A percentile compares a stretch with the other conserved stretches of the same genome.
These are phyloP conservation scores for Sistotremastrum niveocremeum DNA, from an alignment of 768 basidiomycete genomes.

Conservation along the genomic window DNA sequence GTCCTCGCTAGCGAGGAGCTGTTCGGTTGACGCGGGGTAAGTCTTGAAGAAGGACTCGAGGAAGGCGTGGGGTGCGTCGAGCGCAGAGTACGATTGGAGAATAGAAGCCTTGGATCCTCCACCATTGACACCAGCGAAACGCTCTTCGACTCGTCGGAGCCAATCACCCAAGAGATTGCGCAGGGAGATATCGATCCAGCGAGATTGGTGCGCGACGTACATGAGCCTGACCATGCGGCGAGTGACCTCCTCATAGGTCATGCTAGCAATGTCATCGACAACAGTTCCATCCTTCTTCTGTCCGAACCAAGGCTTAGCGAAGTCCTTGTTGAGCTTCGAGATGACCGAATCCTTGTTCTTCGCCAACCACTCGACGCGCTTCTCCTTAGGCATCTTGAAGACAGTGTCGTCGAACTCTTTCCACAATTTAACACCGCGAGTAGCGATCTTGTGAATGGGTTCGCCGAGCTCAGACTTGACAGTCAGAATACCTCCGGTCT, in stretches of 20 bases:
- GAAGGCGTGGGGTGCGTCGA: constrained; percentile 73
- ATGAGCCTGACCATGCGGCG: constrained; percentile 86
- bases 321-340: constrained; percentile 84
- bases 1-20: constrained; percentile 87
- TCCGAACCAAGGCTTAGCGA: constrained; percentile 94
- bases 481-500: constrained; percentile 92
- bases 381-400: constrained; percentile 92
- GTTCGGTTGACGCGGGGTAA: constrained; percentile 71
- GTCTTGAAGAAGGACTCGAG: constrained; percentile 71
- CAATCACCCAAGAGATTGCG: constrained; percentile 95
- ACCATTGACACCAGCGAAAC: constrained; percentile 83
- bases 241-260: constrained; percentile 97
- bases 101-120: constrained; percentile 66
- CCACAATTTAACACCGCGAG: constrained; percentile 94
- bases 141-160: constrained; percentile 89
- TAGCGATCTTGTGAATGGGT: constrained; percentile 98
- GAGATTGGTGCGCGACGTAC: constrained; percentile 82
- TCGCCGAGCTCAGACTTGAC: constrained; percentile 97
- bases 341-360: constrained; percentile 86
- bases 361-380: constrained; percentile 75
- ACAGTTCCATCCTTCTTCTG: constrained; percentile 86
- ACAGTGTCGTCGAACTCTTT: constrained; percentile 97
- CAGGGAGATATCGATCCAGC: constrained; percentile 88
- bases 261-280: constrained; percentile 79
- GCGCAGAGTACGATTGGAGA: constrained; percentile 66